Conservation (phyloP, 2,329 filamentous ascomycete species). For the Myotisia sp. region DNA sequence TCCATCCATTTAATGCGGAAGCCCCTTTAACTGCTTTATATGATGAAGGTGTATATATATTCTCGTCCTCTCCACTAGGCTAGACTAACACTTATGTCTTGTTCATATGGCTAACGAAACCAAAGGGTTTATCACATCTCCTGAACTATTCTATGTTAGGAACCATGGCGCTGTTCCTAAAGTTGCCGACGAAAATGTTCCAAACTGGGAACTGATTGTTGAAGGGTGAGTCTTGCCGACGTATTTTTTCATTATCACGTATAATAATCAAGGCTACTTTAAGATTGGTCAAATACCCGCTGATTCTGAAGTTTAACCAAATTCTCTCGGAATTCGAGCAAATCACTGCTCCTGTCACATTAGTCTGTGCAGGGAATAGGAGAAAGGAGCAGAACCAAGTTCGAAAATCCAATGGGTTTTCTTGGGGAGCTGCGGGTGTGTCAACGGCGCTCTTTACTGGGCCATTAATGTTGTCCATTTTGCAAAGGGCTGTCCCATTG, state of each 20-base stretch:
- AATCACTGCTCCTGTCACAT: conserved; percentile 69
- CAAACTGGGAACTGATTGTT: conserved; percentile 68
- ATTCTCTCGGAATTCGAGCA: conserved; percentile 63
- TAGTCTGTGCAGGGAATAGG: conserved; percentile 84
- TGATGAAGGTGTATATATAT: conserved; percentile 44
- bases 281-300: conserved; percentile 60
- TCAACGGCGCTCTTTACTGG: conserved; percentile 84
- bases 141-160: conserved; percentile 79
- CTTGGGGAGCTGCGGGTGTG: conserved; percentile 76
- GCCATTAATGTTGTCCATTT: conserved; percentile 56
- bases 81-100: no score
- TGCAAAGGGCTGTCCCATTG: conserved; percentile 52
- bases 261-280: conserved; percentile 1
- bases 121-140: conserved; percentile 69
- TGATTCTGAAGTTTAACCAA: conserved; percentile 57
- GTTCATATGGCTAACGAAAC: no score
- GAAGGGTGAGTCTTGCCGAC: conserved; percentile 48
- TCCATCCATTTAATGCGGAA: conserved; percentile 86
- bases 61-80: neutral
- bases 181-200: conserved; percentile 56
- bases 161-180: conserved; percentile 76
- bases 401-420: conserved; percentile 83
- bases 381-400: conserved; percentile 88
- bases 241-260: no score
- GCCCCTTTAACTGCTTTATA: conserved; percentile 65